These are phyloP conservation scores for Lasiosphaeria hispida DNA, from an alignment of 495 filamentous ascomycete genomes.

Conservation along the genomic window DNA sequence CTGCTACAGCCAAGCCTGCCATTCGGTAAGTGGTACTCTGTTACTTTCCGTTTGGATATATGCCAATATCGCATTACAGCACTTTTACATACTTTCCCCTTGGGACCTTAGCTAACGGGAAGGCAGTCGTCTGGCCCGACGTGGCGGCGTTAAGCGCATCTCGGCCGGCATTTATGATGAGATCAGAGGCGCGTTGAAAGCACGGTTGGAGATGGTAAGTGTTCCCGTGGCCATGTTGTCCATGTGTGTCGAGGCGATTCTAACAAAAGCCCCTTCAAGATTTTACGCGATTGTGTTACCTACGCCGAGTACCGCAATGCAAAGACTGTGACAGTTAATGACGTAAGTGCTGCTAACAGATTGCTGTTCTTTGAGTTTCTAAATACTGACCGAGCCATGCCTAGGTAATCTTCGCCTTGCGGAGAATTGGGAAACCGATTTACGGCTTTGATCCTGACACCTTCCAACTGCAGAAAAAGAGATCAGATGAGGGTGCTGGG, in stretches of 20 bases:
- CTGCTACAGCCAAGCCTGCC: conserved; percentile 51
- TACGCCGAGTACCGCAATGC: conserved; percentile 51
- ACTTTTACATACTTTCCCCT: neutral
- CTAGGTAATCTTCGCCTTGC: conserved; percentile 65
- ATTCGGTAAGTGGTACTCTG: conserved; percentile 57
- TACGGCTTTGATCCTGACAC: conserved; percentile 18
- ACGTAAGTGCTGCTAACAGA: conserved; percentile 45
- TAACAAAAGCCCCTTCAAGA: conserved; percentile 40
- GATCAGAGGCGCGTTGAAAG: conserved; percentile 52
- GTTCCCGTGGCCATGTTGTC: neutral
- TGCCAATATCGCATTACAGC: neutral
- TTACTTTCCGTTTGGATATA: neutral
- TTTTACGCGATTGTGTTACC: conserved; percentile 49
- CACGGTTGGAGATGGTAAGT: conserved; percentile 51
- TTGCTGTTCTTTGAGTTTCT: neutral
- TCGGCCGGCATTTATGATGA: conserved; percentile 70
- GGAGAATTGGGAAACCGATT: conserved; percentile 34
- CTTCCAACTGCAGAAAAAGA: neutral
- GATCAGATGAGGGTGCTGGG: neutral
- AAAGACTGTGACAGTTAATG: conserved; percentile 63
- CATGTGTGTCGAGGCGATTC: neutral
- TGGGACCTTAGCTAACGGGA: neutral
- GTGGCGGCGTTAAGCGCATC: conserved; percentile 77
- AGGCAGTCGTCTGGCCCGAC: conserved; percentile 68
- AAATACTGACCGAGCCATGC: neutral